Evolutionary conservation across 805 yeast genomes (phyloP).

Genomic region (Yarrowia porcina): DNA sequence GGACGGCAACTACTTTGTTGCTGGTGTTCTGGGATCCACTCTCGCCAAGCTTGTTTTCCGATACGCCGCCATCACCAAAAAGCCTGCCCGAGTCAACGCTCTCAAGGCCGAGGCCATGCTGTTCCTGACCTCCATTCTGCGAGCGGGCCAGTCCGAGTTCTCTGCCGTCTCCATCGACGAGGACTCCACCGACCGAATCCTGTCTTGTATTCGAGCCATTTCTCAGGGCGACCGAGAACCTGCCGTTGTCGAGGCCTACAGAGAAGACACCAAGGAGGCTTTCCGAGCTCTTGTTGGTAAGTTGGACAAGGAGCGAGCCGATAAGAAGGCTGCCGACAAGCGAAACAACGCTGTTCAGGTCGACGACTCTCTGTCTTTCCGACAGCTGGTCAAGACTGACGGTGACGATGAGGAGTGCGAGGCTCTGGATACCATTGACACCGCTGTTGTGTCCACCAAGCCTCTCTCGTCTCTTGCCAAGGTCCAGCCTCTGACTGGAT

Average conservation of each 20-base stretch:
- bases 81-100: slow-evolving; percentile 62
- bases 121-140: slow-evolving; percentile 83
- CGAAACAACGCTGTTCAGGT: slow-evolving; percentile 67
- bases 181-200: slow-evolving; percentile 91
- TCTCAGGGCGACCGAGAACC: slow-evolving; percentile 54
- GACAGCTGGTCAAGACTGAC: slow-evolving; percentile 63
- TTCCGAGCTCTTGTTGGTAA: slow-evolving; percentile 65
- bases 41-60: slow-evolving; percentile 83
- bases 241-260: slow-evolving; percentile 60
- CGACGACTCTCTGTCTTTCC: slow-evolving; percentile 73
- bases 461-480: slow-evolving; percentile 54
- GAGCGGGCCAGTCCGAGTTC: slow-evolving; percentile 74
- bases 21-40: slow-evolving; percentile 82
- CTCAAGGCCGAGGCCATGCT: slow-evolving; percentile 92
- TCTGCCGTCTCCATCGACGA: slow-evolving; percentile 83
- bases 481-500: slow-evolving; percentile 94
- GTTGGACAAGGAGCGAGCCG: slow-evolving; percentile 57
- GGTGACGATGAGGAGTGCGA: slow-evolving; percentile 47
- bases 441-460: slow-evolving; percentile 52
- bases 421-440: slow-evolving; percentile 52
- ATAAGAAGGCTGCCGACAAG: slow-evolving; percentile 53
- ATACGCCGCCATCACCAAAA: slow-evolving; percentile 54
- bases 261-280: slow-evolving; percentile 84
- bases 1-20: slow-evolving; percentile 86
- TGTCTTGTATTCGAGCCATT: slow-evolving; percentile 79